Evolutionary conservation across 257 asterid species (phyloP), one percentile per base, ranked within the genome.

Genomic region (Jacaranda copaia): DNA sequence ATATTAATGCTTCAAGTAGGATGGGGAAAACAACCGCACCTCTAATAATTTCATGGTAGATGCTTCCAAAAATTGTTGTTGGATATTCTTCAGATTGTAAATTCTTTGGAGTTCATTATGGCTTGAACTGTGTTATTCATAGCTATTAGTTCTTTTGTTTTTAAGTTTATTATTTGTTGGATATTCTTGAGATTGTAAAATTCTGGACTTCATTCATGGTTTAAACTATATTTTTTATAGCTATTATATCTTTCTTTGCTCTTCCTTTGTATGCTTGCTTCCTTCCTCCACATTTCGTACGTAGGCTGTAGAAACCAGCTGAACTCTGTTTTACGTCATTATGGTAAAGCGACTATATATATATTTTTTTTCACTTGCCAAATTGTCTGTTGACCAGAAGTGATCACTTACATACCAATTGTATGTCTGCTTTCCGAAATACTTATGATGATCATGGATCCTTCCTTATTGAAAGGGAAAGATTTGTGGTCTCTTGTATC

Each of bases 301-400:
- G 9, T 51, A 14, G 62, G 14, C 67, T 38, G 18, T n/a, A 7
- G 10, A 16, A 16, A 16, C 40, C 49, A 19, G 45, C 45, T 51
- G 48, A 72, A 71, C 16, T 53, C 39, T 19, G 6, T 49, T 20
- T 68, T 25, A 12, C 25, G 5, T 48, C n/a, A 46, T n/a, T 46
- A 0, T 39, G 43, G 70, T 8, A 51, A 12, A 18, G 38, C 58
- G 15, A 71, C 40, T 55, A 3, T 40, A 51, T 19, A 0, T 32
- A 12, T 20, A n/a, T 10, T 32, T 43, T 32, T 6, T 48, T 43
- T 16, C 55, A 15, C 49, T 36, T 18, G 60, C 63, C 14, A 48
- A 35, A 74, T 74, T n/a, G 52, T 74, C 62, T 42, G 36, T 61
- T 60, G 61, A 74, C 71, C 35, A 36, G 49, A 61, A 35, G 45